phyloP scores from a whole-genome alignment of 345 rosid species.

The Trapa bicornis region DNA sequence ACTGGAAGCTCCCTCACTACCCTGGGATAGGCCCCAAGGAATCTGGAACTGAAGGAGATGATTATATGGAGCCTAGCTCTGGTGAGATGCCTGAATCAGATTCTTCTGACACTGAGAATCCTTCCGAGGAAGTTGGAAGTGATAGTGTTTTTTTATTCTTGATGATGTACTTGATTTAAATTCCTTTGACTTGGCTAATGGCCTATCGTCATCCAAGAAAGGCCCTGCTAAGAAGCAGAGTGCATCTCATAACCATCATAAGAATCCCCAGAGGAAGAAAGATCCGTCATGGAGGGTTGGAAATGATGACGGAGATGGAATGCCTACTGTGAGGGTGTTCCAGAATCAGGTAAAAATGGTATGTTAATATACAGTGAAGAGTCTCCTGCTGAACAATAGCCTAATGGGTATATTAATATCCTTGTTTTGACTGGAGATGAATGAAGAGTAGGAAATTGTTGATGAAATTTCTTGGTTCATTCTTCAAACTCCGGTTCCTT shows the following conservation, averaged over 20 bases:
- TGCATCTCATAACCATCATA: slow-evolving; percentile 53
- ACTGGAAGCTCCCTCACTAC: slow-evolving; percentile 70
- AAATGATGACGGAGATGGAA: slow-evolving; percentile 52
- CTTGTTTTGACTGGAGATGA: no score
- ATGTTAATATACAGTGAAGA: slow-evolving; percentile 10
- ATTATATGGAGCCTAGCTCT: slow-evolving; percentile 12
- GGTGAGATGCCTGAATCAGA: slow-evolving; percentile 24
- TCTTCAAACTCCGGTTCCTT: no score
- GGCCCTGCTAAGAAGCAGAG: slow-evolving; percentile 30
- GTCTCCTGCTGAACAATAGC: not conserved
- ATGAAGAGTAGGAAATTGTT: no score
- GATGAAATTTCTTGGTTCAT: no score
- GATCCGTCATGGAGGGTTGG: slow-evolving; percentile 59
- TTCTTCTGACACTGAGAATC: slow-evolving; percentile 31
- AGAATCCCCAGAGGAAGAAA: slow-evolving; percentile 59
- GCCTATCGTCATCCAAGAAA: slow-evolving; percentile 36
- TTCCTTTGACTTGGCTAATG: slow-evolving; percentile 66
- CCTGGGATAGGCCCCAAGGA: slow-evolving; percentile 40
- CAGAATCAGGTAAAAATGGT: slow-evolving; percentile 52
- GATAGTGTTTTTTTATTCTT: slow-evolving; percentile 22
- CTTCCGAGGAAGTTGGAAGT: slow-evolving; percentile 7
- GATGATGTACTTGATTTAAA: slow-evolving; percentile 57
- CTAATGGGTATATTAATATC: no score
- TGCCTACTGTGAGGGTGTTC: slow-evolving; percentile 55
- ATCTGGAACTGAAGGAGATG: slow-evolving; percentile 18